Evolutionary conservation across 2,329 filamentous ascomycete species (phyloP).

Genomic region (Sclerotinia borealis): DNA sequence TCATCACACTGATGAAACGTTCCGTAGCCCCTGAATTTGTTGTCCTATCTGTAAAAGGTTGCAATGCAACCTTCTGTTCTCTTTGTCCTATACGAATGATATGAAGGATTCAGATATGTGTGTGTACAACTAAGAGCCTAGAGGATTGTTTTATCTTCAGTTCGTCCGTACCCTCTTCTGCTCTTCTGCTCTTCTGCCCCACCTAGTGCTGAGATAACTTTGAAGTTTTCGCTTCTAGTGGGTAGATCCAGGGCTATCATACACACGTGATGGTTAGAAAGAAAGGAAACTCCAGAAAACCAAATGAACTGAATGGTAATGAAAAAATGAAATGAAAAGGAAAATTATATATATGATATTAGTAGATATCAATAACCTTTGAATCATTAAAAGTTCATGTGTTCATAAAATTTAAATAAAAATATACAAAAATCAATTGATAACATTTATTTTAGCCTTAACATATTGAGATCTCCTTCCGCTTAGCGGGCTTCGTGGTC

Average conservation of each 20-base stretch:
- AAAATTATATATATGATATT: neutral
- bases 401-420: neutral
- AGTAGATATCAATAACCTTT: neutral
- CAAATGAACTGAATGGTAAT: neutral
- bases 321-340: neutral
- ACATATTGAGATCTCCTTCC: neutral
- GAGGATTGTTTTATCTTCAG: neutral
- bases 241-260: slow-evolving; percentile 4
- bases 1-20: neutral
- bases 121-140: neutral
- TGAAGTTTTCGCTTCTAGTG: neutral
- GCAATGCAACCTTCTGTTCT: neutral
- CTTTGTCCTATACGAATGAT: neutral
- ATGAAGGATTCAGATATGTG: neutral
- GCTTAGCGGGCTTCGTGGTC: slow-evolving; percentile 11
- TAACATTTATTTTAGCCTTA: neutral
- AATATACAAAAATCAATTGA: neutral
- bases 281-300: neutral
- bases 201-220: slow-evolving; percentile 4
- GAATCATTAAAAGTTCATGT: neutral
- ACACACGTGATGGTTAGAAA: neutral
- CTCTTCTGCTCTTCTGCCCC: neutral
- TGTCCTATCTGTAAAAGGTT: neutral
- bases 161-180: neutral
- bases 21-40: neutral